Conservation (phyloP, 1,284 basidiomycete genomes). For the Ganoderma resinaceum region DNA sequence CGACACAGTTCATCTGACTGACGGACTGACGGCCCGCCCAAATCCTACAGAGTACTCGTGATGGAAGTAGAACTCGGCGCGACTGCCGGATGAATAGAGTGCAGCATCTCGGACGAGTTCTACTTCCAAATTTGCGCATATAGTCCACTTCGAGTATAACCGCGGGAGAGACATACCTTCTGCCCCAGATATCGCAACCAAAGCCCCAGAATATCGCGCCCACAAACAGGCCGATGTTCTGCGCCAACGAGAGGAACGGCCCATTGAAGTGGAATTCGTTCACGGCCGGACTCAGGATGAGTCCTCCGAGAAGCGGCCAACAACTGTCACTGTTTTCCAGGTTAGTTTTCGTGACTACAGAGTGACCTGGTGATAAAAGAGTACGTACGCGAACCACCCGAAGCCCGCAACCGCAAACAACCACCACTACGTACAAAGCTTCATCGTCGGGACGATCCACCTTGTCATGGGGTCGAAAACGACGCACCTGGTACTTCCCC, state of each 20-base stretch:
- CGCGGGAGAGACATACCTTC: constrained; percentile 39
- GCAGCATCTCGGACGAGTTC: not conserved
- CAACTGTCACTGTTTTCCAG: constrained; percentile 47
- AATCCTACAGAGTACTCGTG: not conserved
- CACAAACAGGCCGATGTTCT: constrained; percentile 67
- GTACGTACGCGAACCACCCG: constrained; percentile 72
- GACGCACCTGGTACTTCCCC: constrained; percentile 70
- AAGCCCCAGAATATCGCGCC: constrained; percentile 73
- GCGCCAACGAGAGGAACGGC: constrained; percentile 64
- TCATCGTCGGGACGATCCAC: constrained; percentile 1
- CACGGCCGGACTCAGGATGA: constrained; percentile 63
- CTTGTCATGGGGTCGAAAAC: not conserved
- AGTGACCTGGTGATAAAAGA: not conserved
- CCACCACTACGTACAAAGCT: constrained; percentile 49
- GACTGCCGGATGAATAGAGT: not conserved
- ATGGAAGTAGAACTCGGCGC: not conserved
- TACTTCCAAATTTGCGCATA: not conserved
- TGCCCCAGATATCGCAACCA: constrained; percentile 72
- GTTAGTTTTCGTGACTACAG: constrained; percentile 1
- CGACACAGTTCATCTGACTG: not conserved
- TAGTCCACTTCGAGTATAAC: not conserved
- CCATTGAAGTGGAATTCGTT: constrained; percentile 63
- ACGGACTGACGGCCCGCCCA: not conserved
- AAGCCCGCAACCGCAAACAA: constrained; percentile 69
- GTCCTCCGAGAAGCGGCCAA: constrained; percentile 60